Evolutionary conservation across 2,329 filamentous ascomycete genomes (phyloP), one percentile per base, ranked within the genome.

Genomic region (Colletotrichum endophyticum): DNA sequence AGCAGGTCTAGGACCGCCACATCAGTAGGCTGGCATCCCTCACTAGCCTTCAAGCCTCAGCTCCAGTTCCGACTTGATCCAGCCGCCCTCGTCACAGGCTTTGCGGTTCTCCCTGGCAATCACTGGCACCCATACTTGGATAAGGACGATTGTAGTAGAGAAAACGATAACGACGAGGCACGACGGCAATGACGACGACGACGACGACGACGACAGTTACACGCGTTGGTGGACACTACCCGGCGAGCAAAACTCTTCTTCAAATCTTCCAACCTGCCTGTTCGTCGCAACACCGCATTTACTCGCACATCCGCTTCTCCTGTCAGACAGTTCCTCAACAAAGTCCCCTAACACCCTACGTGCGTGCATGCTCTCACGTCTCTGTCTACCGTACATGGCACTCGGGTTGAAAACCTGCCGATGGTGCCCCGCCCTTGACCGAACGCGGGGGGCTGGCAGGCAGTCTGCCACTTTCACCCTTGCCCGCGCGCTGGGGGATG

Each of bases 401-500:
- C 30, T 59, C 25, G 73, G 63, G 25, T 25, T 56, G 25, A 63
- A 63, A 44, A 44, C 63, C 63, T 68, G 62, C 62, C 69, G 53
- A 67, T 61, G 61, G 19, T 63, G 69, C 63, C 73, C 69, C 63
- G 56, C 62, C 66, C 56, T 73, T 72, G 56, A 30, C 69, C 63
- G 32, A 75, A 73, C 73, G 63, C 56, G 69, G 73, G 73, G 70
- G 73, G 73, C 69, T 68, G 63, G 72, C 68, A 49, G 63, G 49
- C 68, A 49, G 30, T 66, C 27, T 59, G 36, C 36, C 66, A 32
- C 25, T 57, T 70, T 27, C 30, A 39, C 39, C 66, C 66, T 70
- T 57, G 59, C 39, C 39, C 30, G 59, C 25, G 62, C 69, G 59
- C 44, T 59, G 27, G 56, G 28, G 36, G 62, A 75, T 72, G 39